Evolutionary conservation across 2,329 filamentous ascomycete species (phyloP).

Genomic region (Rutstroemia sp.): DNA sequence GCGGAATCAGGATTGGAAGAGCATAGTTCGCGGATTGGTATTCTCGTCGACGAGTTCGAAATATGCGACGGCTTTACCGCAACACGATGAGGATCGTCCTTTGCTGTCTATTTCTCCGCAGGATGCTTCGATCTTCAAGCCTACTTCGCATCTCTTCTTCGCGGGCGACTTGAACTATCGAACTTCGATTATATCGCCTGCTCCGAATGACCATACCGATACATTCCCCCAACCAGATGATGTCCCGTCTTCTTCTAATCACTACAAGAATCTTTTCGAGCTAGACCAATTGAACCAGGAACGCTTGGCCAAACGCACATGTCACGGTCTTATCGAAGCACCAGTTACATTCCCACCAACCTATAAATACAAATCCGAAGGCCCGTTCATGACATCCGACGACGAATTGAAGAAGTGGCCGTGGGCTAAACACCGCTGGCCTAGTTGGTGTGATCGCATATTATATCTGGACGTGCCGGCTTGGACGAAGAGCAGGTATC

Average conservation of each 20-base stretch:
- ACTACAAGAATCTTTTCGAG: slow-evolving; percentile 60
- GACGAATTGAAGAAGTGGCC: slow-evolving; percentile 47
- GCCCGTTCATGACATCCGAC: slow-evolving; percentile 33
- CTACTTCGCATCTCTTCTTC: slow-evolving; percentile 72
- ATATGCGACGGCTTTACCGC: slow-evolving; percentile 12
- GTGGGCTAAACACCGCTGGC: slow-evolving; percentile 79
- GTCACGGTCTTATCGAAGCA: slow-evolving; percentile 73
- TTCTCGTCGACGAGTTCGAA: slow-evolving; percentile 47
- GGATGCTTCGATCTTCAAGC: slow-evolving; percentile 61
- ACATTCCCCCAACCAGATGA: slow-evolving; percentile 56
- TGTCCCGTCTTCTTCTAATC: slow-evolving; percentile 42
- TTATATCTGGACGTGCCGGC: slow-evolving; percentile 61
- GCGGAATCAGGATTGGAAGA: slow-evolving; percentile 83
- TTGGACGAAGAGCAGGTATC: slow-evolving; percentile 36
- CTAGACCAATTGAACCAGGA: slow-evolving; percentile 77
- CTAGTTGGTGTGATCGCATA: slow-evolving; percentile 89
- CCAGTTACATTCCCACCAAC: slow-evolving; percentile 78
- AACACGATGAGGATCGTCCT: slow-evolving; percentile 34
- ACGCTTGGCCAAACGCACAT: slow-evolving; percentile 56
- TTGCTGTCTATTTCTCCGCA: slow-evolving; percentile 34
- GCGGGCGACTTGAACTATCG: slow-evolving; percentile 95
- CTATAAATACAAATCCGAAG: slow-evolving; percentile 70
- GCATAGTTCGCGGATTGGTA: slow-evolving; percentile 70
- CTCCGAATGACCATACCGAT: slow-evolving; percentile 42
- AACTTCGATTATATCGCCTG: slow-evolving; percentile 61